phyloP scores from a whole-genome alignment of 2,329 filamentous ascomycete species.

The Dactylonectria estremocensis region DNA sequence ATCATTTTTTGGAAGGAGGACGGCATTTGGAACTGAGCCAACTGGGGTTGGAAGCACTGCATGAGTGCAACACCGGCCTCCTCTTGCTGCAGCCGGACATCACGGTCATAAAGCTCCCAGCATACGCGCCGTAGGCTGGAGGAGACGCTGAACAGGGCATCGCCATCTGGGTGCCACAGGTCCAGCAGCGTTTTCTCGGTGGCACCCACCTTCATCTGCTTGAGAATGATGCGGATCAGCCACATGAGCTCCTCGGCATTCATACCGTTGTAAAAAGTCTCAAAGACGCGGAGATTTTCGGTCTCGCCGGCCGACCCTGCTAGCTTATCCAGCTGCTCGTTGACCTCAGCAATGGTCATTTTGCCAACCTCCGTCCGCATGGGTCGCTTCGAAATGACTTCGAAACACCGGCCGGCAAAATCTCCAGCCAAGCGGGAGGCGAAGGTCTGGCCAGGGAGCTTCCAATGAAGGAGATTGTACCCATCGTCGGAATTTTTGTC shows the following conservation, averaged over 20 bases:
- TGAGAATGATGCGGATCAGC: constrained; percentile 93
- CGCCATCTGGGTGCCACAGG: constrained; percentile 84
- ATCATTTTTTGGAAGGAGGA: constrained; percentile 85
- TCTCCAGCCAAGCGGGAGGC: constrained; percentile 83
- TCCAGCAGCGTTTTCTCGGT: constrained; percentile 92
- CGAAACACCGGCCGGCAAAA: constrained; percentile 90
- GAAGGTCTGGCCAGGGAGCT: constrained; percentile 80
- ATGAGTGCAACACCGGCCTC: constrained; percentile 84
- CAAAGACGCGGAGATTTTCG: constrained; percentile 86
- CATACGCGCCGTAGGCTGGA: constrained; percentile 92
- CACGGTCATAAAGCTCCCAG: constrained; percentile 89
- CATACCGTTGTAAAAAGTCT: constrained; percentile 90
- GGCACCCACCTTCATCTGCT: constrained; percentile 81
- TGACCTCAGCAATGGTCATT: constrained; percentile 92
- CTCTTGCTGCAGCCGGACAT: constrained; percentile 80
- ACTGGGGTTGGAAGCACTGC: constrained; percentile 96
- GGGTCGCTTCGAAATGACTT: constrained; percentile 87
- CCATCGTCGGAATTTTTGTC: constrained; percentile 92
- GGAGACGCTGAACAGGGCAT: constrained; percentile 88
- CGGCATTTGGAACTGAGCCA: constrained; percentile 92
- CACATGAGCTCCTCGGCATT: constrained; percentile 94
- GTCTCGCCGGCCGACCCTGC: constrained; percentile 83
- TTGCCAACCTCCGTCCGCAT: constrained; percentile 81
- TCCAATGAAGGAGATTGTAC: constrained; percentile 91
- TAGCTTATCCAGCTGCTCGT: constrained; percentile 85